A percentile compares a stretch with the other conserved stretches of the same genome.
Evolutionary conservation across 1,284 basidiomycete species (phyloP).

Genomic region (Ustilago loliicola): DNA sequence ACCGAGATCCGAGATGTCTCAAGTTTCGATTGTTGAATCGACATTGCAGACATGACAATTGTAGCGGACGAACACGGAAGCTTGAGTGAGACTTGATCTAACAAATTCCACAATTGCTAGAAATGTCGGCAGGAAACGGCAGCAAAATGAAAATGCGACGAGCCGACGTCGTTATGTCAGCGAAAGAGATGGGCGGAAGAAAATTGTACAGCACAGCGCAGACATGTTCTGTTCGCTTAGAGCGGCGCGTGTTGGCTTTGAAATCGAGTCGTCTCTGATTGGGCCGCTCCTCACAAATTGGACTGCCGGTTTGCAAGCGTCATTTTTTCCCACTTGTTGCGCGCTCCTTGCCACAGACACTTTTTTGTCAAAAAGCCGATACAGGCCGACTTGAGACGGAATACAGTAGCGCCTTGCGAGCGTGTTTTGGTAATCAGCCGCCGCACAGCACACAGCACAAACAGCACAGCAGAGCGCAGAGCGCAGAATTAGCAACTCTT

Average conservation of each 20-base stretch:
- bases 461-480: not conserved
- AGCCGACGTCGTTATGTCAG: constrained; percentile 37
- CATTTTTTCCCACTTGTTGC: not conserved
- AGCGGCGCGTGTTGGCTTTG: constrained; percentile 20
- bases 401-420: not conserved
- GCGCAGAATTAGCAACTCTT: constrained; percentile 5
- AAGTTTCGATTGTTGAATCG: not conserved
- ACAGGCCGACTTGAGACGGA: constrained; percentile 22
- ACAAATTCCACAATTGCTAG: not conserved
- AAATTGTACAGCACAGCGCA: constrained; percentile 2
- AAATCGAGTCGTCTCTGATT: constrained; percentile 33
- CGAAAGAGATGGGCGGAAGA: constrained; percentile 14
- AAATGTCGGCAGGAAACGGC: constrained; percentile 32
- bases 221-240: not conserved
- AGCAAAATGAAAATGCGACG: constrained; percentile 17
- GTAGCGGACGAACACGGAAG: constrained; percentile 15
- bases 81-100: not conserved
- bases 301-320: constrained; percentile 12
- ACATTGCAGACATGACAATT: not conserved
- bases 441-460: constrained; percentile 8
- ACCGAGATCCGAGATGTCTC: not conserved
- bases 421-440: constrained; percentile 47
- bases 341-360: not conserved
- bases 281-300: constrained; percentile 1
- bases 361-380: constrained; percentile 26